Conservation (phyloP, 75 land plant species). For the Pinus taeda region DNA sequence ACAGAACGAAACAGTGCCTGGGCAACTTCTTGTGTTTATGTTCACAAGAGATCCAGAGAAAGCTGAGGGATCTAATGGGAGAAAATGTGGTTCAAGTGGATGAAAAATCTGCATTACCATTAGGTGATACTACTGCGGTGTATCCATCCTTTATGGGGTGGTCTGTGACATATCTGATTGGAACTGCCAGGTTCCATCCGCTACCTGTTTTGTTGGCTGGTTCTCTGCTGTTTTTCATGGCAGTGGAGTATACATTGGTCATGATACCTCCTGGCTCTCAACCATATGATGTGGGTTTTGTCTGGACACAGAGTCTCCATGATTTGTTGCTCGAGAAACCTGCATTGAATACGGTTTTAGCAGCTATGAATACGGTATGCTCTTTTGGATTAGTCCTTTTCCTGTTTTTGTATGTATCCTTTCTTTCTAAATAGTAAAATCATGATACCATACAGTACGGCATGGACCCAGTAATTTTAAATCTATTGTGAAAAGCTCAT, state of each 20-base stretch:
- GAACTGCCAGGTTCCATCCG: constrained; percentile 26
- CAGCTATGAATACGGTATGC: constrained; percentile 60
- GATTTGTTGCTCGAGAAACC: constrained; percentile 27
- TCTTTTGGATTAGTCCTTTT: not conserved
- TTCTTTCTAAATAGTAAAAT: too few species aligned
- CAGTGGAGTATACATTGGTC: constrained; percentile 64
- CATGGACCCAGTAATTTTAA: too few species aligned
- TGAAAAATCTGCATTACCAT: not conserved
- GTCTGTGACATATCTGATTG: constrained; percentile 8
- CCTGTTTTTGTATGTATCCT: not conserved
- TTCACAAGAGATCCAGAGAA: not conserved
- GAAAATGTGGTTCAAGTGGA: not conserved
- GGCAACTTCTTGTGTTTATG: not conserved
- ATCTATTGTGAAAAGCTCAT: too few species aligned
- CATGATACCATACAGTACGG: too few species aligned
- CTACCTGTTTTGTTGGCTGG: constrained; percentile 36
- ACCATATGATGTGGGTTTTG: constrained; percentile 69
- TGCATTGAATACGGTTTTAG: constrained; percentile 48
- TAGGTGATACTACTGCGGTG: not conserved
- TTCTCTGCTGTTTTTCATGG: constrained; percentile 65
- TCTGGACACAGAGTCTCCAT: constrained; percentile 35
- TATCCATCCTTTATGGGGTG: constrained; percentile 12
- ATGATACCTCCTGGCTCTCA: constrained; percentile 58
- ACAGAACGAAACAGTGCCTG: not conserved
- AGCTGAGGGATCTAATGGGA: not conserved